Evolutionary conservation across 768 basidiomycete genomes (phyloP).

Genomic region (Tulasnella sp.): DNA sequence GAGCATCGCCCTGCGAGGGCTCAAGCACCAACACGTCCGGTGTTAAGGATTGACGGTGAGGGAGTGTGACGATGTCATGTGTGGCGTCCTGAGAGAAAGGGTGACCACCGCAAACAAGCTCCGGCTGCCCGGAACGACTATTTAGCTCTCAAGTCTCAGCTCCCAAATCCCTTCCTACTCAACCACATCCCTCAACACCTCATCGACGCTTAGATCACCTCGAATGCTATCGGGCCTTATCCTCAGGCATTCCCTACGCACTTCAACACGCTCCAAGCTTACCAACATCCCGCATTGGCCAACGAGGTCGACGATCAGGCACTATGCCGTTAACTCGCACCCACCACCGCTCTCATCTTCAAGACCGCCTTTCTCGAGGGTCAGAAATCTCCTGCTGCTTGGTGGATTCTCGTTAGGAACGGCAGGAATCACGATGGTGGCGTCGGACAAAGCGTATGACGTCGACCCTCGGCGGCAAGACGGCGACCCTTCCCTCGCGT

Average conservation of each 20-base stretch:
- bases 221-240: neutral
- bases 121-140: neutral
- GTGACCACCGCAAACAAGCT: neutral
- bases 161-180: neutral
- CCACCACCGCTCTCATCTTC: neutral
- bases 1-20: neutral
- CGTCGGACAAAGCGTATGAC: neutral
- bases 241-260: neutral
- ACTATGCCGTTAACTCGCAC: neutral
- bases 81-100: neutral
- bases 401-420: neutral
- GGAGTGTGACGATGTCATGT: neutral
- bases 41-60: neutral
- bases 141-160: neutral
- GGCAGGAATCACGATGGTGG: neutral
- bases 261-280: neutral
- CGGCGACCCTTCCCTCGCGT: slow-evolving; percentile 6
- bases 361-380: neutral
- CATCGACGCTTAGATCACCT: neutral
- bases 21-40: neutral
- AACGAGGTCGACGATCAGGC: neutral
- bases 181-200: neutral
- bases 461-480: neutral
- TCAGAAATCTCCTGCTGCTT: neutral
- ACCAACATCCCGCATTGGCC: neutral